A percentile compares a stretch with the other conserved stretches of the same genome.
Evolutionary conservation across 2,329 filamentous ascomycete species (phyloP).

Genomic region (Fusarium hainanense): DNA sequence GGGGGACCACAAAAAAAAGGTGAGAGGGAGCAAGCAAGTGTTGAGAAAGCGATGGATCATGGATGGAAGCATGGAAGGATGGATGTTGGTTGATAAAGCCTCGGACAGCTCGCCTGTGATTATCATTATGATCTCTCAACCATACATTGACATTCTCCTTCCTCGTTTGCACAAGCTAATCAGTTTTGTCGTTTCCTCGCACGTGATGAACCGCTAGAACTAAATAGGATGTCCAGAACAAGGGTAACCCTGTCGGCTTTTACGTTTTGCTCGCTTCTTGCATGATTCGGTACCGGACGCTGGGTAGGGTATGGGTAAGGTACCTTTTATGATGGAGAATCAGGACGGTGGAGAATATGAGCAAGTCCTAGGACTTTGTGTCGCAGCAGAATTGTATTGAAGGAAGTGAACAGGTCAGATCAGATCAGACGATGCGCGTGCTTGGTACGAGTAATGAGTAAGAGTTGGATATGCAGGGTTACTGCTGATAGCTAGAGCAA

Average conservation of each 20-base stretch:
- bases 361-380: constrained; percentile 18
- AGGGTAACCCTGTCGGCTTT: constrained; percentile 29
- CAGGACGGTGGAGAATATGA: constrained; percentile 12
- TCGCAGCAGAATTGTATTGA: constrained; percentile 4
- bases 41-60: constrained; percentile 3
- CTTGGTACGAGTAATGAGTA: not conserved
- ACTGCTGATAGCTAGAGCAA: not conserved
- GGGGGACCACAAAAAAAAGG: constrained; percentile 35
- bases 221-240: constrained; percentile 8
- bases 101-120: constrained; percentile 2
- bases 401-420: not conserved
- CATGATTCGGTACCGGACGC: constrained; percentile 37
- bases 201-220: constrained; percentile 37
- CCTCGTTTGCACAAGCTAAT: constrained; percentile 30
- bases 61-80: not conserved
- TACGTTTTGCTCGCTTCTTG: constrained; percentile 36
- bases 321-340: constrained; percentile 32
- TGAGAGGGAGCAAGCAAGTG: not conserved
- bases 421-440: constrained; percentile 10
- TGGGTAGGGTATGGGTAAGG: constrained; percentile 17
- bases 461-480: not conserved
- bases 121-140: constrained; percentile 2
- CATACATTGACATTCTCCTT: constrained; percentile 19
- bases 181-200: constrained; percentile 29
- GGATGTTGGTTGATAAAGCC: constrained; percentile 11